Evolutionary conservation across 306 rosid genomes (phyloP).

Genomic region (Trichosanthes truncata): DNA sequence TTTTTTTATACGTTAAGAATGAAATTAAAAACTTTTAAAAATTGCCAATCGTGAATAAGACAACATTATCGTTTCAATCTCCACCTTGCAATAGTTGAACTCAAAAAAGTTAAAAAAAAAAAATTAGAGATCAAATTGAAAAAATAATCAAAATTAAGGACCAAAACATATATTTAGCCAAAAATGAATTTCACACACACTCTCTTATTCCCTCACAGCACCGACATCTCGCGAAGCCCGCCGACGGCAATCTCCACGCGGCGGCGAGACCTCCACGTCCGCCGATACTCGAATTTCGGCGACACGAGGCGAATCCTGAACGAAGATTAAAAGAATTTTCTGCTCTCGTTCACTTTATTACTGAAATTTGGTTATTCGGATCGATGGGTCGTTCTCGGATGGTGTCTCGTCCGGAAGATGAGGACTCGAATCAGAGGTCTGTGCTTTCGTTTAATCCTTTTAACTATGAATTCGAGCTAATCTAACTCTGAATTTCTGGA

Average conservation of each 20-base stretch:
- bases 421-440: slow-evolving; percentile 30
- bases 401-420: slow-evolving; percentile 19
- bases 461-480: slow-evolving; percentile 11
- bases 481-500: background rate
- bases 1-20: too few relatives aligned
- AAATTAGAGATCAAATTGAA: too few relatives aligned
- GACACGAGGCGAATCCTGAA: background rate
- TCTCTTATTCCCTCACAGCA: background rate
- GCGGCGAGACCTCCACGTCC: background rate
- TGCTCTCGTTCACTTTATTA: background rate
- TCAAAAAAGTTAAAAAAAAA: too few relatives aligned
- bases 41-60: too few relatives aligned
- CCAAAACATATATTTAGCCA: background rate
- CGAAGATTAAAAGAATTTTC: background rate
- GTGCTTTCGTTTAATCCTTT: background rate
- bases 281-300: background rate
- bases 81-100: too few relatives aligned
- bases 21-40: too few relatives aligned
- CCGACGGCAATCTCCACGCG: background rate
- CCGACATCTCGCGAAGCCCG: background rate
- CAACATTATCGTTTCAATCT: too few relatives aligned
- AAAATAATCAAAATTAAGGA: too few relatives aligned
- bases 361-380: slow-evolving; percentile 7
- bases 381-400: slow-evolving; percentile 46
- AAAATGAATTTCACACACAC: background rate